phyloP scores from a whole-genome alignment of 2,329 filamentous ascomycete genomes.

The Myriangium duriaei region DNA sequence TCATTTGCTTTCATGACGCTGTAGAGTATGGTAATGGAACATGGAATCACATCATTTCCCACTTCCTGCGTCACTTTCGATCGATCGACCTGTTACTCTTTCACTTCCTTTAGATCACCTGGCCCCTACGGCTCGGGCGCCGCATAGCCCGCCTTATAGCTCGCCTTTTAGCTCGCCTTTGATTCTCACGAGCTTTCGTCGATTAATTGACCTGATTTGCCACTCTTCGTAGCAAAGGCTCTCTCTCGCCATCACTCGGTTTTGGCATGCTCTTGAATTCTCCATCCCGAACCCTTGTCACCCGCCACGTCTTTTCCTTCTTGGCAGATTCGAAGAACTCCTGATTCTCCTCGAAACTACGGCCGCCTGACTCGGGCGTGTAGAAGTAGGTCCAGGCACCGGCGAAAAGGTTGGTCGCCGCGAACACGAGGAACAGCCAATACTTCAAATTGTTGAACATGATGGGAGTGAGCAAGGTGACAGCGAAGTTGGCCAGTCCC shows the following conservation, averaged over 20 bases:
- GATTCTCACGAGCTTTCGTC: too few relatives aligned
- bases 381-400: conserved; percentile 43
- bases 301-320: conserved; percentile 41
- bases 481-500: conserved; percentile 46
- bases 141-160: too few relatives aligned
- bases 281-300: conserved; percentile 40
- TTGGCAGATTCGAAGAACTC: conserved; percentile 43
- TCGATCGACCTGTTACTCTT: too few relatives aligned
- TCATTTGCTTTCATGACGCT: too few relatives aligned
- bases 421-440: conserved; percentile 46
- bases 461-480: conserved; percentile 46
- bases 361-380: conserved; percentile 43
- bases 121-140: too few relatives aligned
- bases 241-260: conserved; percentile 30
- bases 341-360: conserved; percentile 49
- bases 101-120: too few relatives aligned
- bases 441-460: conserved; percentile 49
- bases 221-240: conserved; percentile 33
- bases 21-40: too few relatives aligned
- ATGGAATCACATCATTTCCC: too few relatives aligned
- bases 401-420: conserved; percentile 41
- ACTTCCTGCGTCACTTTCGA: too few relatives aligned
- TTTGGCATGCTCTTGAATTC: conserved; percentile 37
- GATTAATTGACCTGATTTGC: conserved; percentile 34
- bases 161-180: too few relatives aligned